Evolutionary conservation across 2,329 filamentous ascomycete genomes (phyloP), one percentile per base, ranked within the genome.

Genomic region (Paecilomyces sp.): DNA sequence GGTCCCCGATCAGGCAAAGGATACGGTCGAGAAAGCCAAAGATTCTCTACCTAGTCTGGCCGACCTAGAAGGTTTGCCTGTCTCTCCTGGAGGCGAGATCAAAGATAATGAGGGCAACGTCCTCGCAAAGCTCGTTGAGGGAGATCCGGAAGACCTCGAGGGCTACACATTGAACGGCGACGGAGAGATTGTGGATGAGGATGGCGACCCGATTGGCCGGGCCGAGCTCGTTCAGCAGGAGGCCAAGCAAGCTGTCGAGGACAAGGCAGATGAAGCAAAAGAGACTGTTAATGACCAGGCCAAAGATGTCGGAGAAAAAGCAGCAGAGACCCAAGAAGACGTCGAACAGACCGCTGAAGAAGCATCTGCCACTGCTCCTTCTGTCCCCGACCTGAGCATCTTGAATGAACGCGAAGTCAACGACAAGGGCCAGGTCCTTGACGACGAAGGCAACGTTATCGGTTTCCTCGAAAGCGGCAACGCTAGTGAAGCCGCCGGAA

Each of bases 1-100:
- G 36, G 3, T 47, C 8, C 36, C 36, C 7, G 36, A 47, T 3
- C 36, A 47, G 36, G 36, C 36, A n/a, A 47, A 47, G 36, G 36
- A 47, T 4, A 72, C 72, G 12, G 71, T 76, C 11, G 75, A 81
- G 55, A 70, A 67, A 18, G 65, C 63, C 47, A 66, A 74, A 50
- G 67, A 71, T 15, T 63, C 71, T 15, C 66, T 74, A 30, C 72
- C 70, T 24, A 71, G 72, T 36, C 50, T 76, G 9, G 66, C 69
- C 15, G 68, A 74, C 54, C 67, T 77, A 12, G 68, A 74, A 15
- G 75, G 73, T 9, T 64, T 75, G 3, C 67, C 74, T 54, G 81
- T 85, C 28, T 74, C 82, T 52, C 79, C 82, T 56, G 82, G 83
- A 28, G 84, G 83, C 34, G 71, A 78, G 33, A 78, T 86, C 64